These are phyloP conservation scores for Gossypium davidsonii DNA, from an alignment of 441 rosid genomes.

Conservation along the genomic window DNA sequence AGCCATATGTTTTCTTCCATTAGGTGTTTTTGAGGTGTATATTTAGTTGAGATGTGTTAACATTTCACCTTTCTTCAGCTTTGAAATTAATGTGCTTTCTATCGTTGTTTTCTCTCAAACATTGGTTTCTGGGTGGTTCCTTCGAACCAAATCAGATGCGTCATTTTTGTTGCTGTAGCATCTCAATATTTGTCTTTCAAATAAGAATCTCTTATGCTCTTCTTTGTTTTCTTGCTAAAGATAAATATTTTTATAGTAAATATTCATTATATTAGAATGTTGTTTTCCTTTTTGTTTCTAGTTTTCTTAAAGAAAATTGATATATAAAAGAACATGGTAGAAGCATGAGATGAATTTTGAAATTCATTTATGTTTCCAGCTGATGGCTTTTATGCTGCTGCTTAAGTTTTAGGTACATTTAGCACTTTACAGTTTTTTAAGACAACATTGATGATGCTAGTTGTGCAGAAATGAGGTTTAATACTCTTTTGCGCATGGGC, in stretches of 20 bases:
- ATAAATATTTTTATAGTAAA: neutral
- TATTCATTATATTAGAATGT: neutral
- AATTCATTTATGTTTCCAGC: neutral
- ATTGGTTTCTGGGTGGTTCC: neutral
- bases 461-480: constrained; percentile 3
- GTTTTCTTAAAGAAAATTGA: neutral
- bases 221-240: neutral
- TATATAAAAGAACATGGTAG: neutral
- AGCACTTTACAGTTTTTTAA: neutral
- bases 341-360: neutral
- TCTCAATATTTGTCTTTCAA: neutral
- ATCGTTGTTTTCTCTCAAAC: neutral
- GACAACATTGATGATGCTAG: neutral
- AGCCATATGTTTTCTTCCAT: neutral
- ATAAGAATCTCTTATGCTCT: neutral
- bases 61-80: neutral
- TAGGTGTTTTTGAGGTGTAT: neutral
- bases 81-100: neutral
- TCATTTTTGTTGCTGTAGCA: neutral
- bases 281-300: neutral
- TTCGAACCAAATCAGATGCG: neutral
- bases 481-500: neutral
- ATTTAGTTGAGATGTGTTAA: neutral
- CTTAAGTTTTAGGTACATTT: neutral
- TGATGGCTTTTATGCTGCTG: neutral